Evolutionary conservation across 176 grass and related monocot species (phyloP).

Genomic region (Avena sativa): DNA sequence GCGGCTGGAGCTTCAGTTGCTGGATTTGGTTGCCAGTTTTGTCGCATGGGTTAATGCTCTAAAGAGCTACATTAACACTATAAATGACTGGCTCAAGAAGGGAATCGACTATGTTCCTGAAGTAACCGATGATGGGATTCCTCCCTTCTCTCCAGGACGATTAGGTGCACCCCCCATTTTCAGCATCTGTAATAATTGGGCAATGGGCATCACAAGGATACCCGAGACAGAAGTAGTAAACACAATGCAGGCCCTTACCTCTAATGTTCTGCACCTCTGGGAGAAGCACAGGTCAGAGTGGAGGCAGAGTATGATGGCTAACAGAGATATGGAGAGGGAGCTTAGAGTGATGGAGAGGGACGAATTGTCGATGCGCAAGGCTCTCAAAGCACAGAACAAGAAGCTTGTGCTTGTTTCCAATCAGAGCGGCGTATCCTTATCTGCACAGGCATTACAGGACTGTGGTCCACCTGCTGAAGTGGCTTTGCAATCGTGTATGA

Average conservation of each 20-base stretch:
- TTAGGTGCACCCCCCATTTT: conserved; percentile 79
- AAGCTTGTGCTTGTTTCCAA: conserved; percentile 49
- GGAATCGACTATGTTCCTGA: conserved; percentile 70
- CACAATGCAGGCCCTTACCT: conserved; percentile 53
- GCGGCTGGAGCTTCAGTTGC: conserved; percentile 53
- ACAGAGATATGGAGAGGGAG: conserved; percentile 50
- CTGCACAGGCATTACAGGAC: conserved; percentile 22
- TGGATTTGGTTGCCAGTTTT: conserved; percentile 60
- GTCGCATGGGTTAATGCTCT: conserved; percentile 60
- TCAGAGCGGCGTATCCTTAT: conserved; percentile 44
- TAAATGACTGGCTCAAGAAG: conserved; percentile 77
- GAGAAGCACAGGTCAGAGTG: conserved; percentile 57
- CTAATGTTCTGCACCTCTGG: conserved; percentile 51
- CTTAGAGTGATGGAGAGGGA: conserved; percentile 62
- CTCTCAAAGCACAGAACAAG: conserved; percentile 45
- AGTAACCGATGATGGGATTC: conserved; percentile 65
- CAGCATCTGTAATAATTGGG: conserved; percentile 70
- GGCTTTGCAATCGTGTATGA: conserved; percentile 53
- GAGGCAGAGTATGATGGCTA: conserved; percentile 54
- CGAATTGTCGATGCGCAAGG: conserved; percentile 48
- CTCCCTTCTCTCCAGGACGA: conserved; percentile 70
- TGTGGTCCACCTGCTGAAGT: conserved; percentile 13
- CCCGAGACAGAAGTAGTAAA: conserved; percentile 44
- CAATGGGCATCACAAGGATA: conserved; percentile 46
- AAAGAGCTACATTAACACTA: conserved; percentile 55